Conservation (phyloP, 345 rosid genomes). For the Sisymbrium altissimum region DNA sequence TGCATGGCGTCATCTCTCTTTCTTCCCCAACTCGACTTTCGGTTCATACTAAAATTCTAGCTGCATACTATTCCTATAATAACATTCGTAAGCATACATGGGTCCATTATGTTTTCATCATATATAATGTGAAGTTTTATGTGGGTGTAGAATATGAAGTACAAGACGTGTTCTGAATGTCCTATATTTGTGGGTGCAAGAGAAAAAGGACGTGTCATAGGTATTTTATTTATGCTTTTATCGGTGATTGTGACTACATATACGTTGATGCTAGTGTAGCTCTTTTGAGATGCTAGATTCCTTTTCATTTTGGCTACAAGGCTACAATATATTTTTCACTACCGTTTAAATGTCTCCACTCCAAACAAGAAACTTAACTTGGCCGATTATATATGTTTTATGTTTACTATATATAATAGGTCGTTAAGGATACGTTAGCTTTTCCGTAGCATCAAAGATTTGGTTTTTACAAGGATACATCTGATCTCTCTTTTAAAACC, state of each 20-base stretch:
- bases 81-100: not conserved
- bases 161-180: not conserved
- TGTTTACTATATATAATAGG: not conserved
- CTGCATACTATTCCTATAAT: not conserved
- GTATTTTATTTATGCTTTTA: not conserved
- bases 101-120: not conserved
- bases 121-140: not conserved
- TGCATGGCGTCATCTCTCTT: not conserved
- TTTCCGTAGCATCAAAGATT: not conserved
- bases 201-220: constrained; percentile 3
- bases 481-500: too few relatives aligned
- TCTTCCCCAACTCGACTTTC: constrained; percentile 6
- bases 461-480: not conserved
- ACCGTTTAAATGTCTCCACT: not conserved
- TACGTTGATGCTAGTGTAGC: not conserved
- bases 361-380: not conserved
- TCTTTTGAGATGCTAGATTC: not conserved
- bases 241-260: not conserved
- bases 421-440: not conserved
- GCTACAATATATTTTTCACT: not conserved
- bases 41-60: not conserved
- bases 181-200: not conserved
- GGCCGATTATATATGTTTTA: not conserved
- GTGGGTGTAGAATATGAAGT: not conserved
- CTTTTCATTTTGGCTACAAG: not conserved